These are phyloP conservation scores for Aspergillus floridensis DNA, from an alignment of 2,329 filamentous ascomycete species.

Conservation along the genomic window DNA sequence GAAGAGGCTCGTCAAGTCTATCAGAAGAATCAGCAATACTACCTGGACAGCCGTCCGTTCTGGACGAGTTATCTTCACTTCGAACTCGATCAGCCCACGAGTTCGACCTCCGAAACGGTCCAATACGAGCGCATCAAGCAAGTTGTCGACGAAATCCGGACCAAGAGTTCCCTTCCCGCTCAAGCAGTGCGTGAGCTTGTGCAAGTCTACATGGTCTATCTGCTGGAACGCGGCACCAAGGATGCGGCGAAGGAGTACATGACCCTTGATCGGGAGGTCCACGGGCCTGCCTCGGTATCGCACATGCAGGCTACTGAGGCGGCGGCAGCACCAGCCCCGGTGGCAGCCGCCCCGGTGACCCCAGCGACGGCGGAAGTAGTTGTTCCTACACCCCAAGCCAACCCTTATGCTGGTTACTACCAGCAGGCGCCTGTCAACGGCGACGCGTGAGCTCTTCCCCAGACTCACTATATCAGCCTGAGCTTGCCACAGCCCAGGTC, in stretches of 20 bases:
- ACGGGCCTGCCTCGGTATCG: slow-evolving; percentile 57
- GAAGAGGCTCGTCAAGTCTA: slow-evolving; percentile 83
- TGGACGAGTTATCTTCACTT: slow-evolving; percentile 89
- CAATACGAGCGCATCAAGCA: slow-evolving; percentile 74
- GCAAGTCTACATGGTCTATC: slow-evolving; percentile 75
- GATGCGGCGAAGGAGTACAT: slow-evolving; percentile 85
- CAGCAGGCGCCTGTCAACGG: slow-evolving; percentile 32
- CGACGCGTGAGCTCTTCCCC: slow-evolving; percentile 12
- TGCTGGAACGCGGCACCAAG: slow-evolving; percentile 78
- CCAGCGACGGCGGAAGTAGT: slow-evolving; percentile 12
- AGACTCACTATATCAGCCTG: background rate
- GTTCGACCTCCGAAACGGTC: slow-evolving; percentile 59
- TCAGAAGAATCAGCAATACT: slow-evolving; percentile 76
- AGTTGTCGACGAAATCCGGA: slow-evolving; percentile 72
- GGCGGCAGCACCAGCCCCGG: slow-evolving; percentile 19
- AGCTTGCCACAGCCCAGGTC: slow-evolving; percentile 1
- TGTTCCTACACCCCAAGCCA: slow-evolving; percentile 18
- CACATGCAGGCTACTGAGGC: slow-evolving; percentile 27
- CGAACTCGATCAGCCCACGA: slow-evolving; percentile 78
- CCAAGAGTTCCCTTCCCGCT: slow-evolving; percentile 67
- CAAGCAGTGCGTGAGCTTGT: slow-evolving; percentile 71
- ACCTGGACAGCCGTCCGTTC: slow-evolving; percentile 80
- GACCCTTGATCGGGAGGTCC: slow-evolving; percentile 77
- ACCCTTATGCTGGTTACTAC: slow-evolving; percentile 30
- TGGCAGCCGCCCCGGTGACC: slow-evolving; percentile 14